Evolutionary conservation across 2,329 filamentous ascomycete genomes (phyloP), one percentile per base, ranked within the genome.

Genomic region (Thermothelomyces thermophilus): DNA sequence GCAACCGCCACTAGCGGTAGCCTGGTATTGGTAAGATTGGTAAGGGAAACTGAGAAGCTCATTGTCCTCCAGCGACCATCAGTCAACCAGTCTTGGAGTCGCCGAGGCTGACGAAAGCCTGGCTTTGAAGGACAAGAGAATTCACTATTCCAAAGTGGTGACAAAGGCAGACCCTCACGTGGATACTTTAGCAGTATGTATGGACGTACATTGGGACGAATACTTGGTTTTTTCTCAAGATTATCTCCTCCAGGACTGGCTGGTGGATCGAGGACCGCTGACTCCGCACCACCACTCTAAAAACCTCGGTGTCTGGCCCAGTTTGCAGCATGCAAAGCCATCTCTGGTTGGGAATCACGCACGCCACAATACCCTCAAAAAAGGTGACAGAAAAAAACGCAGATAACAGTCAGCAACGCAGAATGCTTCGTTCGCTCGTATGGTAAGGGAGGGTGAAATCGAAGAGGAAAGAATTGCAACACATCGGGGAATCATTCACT

Each of bases 261-360:
- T 30, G 34, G 55, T 57, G 55, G 55, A 49, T 35, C 51, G 41
- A 14, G 35, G 30, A 13, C 31, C 16, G 16, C 26, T n/a, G 43
- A 48, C 39, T 54, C 54, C 51, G 41, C 54, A 45, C 30, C 22
- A 13, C 43, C 43, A 43, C 46, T 51, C 53, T 35, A 45, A 51
- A 51, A 48, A 31, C 44, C 42, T 50, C 48, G 39, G 50, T 43
- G 39, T 37, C 40, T n/a, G n/a, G n/a, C n/a, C n/a, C n/a, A 17
- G 16, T 45, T 41, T 44, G 36, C 44, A 43, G 43, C 43, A 34
- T 42, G 28, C 36, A 24, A 26, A 3, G 14, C 26, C 16, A 19
- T n/a, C 10, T 30, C 17, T 19, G 13, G 4, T 26, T 13, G n/a
- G 24, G n/a, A 20, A 48, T 34, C 31, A 26, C 37, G 16, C 45